Conservation (phyloP, 164 flowering plant species). For the Tinospora cordifolia region DNA sequence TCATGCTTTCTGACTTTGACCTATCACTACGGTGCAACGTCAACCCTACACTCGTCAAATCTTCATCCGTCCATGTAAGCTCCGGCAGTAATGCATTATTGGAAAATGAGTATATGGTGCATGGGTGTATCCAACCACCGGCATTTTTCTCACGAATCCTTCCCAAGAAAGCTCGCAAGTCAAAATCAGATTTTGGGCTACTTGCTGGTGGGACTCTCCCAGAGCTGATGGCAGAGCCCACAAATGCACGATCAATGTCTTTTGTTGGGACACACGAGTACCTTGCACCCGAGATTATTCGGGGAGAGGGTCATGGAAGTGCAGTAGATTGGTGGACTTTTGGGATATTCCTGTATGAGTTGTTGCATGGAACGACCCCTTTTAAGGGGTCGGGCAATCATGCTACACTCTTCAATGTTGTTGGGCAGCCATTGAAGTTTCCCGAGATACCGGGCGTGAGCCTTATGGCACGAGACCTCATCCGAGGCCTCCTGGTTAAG, state of each 20-base stretch:
- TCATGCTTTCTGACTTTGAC: slow-evolving; percentile 71
- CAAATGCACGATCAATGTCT: slow-evolving; percentile 70
- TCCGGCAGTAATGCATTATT: slow-evolving; percentile 23
- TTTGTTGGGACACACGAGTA: slow-evolving; percentile 78
- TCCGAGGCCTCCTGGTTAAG: slow-evolving; percentile 57
- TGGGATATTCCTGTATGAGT: slow-evolving; percentile 54
- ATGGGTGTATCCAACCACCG: slow-evolving; percentile 52
- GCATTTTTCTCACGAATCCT: slow-evolving; percentile 49
- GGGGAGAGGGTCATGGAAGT: slow-evolving; percentile 81
- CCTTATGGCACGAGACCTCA: slow-evolving; percentile 46
- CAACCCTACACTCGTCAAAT: slow-evolving; percentile 62
- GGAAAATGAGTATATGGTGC: slow-evolving; percentile 36
- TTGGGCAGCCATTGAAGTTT: slow-evolving; percentile 56
- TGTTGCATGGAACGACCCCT: slow-evolving; percentile 54
- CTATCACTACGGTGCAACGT: slow-evolving; percentile 66
- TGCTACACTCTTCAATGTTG: slow-evolving; percentile 65
- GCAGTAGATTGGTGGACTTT: slow-evolving; percentile 85
- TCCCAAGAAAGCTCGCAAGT: slow-evolving; percentile 54
- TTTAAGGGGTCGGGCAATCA: slow-evolving; percentile 66
- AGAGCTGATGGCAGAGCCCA: slow-evolving; percentile 82
- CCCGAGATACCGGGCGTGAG: slow-evolving; percentile 52
- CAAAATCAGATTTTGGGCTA: slow-evolving; percentile 62
- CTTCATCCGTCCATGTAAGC: slow-evolving; percentile 40
- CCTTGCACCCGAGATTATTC: slow-evolving; percentile 67
- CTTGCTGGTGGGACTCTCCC: slow-evolving; percentile 46